Base-by-base conservation (phyloP, 202 grass and related monocot species). In the Panicum virgatum region DNA sequence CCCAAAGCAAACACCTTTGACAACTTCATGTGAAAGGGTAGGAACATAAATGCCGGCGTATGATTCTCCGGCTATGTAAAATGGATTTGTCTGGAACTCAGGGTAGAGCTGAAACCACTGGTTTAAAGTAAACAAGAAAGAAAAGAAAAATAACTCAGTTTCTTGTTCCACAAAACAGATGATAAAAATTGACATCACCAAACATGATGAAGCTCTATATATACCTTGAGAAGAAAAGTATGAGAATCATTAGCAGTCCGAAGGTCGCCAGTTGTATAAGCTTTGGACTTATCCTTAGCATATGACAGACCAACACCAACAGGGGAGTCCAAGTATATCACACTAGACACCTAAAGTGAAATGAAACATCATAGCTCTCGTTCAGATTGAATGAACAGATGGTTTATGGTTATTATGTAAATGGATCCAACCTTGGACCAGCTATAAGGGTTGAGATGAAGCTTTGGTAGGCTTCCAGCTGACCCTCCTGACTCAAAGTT, bases 281-380 rank as follows among this genome's bases (percentile, higher is more conserved):
- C 54, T 98, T 73, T 42, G 92, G 90, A 60, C 22, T 12, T 12
- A 82, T 91, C 86, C 12, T 67, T 83, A 0, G 96, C 88, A 74
- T 98, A 98, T 26, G 96, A 98, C 45, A 98, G 42, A 11, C 96
- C 96, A 63, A 98, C 96, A 29, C 96, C 96, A 60, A 87, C 92
- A 19, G 96, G 96, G 29, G 96, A 98, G 71, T 98, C 96, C 90
- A 98, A 83, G 88, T 98, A 98, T 69, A 98, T 88, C 18, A 98
- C 83, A 80, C 81, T 98, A n/a, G 96, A 93, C 54, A 98, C 92
- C 96, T 98, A 7, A 23, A 73, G 13, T 26, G 25, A 45, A 25
- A 58, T 12, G 19, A 12, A 66, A 48, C 0, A 46, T 37, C 15
- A 19, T 6, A 48, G 42, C 9, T 45, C 30, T 72, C 18, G 45